Base-by-base conservation (phyloP, 2,329 filamentous ascomycete genomes). In the Chrysosphaeria jannelii region DNA sequence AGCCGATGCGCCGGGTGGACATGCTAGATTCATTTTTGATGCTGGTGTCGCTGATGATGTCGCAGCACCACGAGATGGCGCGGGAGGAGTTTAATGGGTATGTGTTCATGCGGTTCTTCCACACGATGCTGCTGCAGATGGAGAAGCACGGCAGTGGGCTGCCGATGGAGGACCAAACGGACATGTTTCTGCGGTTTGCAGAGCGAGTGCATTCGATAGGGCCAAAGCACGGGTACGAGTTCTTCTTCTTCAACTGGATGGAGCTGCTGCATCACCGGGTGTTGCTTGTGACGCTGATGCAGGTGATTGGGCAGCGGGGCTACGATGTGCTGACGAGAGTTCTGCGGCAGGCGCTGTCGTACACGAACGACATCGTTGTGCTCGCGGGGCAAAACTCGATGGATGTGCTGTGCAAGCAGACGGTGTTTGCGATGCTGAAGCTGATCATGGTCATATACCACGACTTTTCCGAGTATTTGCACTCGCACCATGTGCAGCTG, bases 391-490 rank as follows among this genome's bases (percentile, higher is more conserved):
- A n/a, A n/a, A n/a, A n/a, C n/a, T n/a, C n/a, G n/a, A n/a, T n/a
- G n/a, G n/a, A n/a, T n/a, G n/a, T n/a, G n/a, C n/a, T n/a, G n/a
- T n/a, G n/a, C n/a, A n/a, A n/a, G n/a, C n/a, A n/a, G n/a, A 85
- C 81, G 43, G 57, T 65, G 7, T 20, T 24, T 8, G 76, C 69
- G 6, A 62, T 72, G 2, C 49, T 89, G 22, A 78, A 88, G 37
- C 59, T 91, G 28, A 48, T 93, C 25, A 50, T 89, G 16, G 58
- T 89, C 24, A 50, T 97, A 25, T 74, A 90, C 34, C 85, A 93
- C 38, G 85, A 97, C 41, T 93, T 76, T 43, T 72, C 81, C 0
- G 78, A 91, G 27, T 97, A 90, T 42, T 48, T 97, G 20, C 70
- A 74, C 5, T 74, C 79, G 34, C 76, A 89, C 40, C 74, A 89